Evolutionary conservation across 768 basidiomycete genomes (phyloP), one percentile per base, ranked within the genome.

Genomic region (Tricholoma sp.): DNA sequence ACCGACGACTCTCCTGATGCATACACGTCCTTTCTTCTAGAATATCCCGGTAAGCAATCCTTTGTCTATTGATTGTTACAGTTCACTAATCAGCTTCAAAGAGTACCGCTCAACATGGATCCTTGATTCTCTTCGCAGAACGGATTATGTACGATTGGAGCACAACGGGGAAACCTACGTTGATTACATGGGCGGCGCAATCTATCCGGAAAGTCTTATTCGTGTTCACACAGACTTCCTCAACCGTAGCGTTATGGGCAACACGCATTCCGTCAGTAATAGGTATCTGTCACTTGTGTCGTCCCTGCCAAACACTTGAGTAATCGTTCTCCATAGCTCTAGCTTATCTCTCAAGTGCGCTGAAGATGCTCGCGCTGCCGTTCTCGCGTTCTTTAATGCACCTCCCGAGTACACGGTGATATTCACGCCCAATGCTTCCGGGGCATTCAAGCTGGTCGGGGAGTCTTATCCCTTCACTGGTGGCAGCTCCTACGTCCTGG

Each of bases 171-270:
- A 91, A 72, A 86, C 85, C 8, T 92, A 92, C 57, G 85, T 91
- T 58, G 91, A 93, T 64, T 92, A 88, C 60, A 92, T 92, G 88
- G 91, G 91, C 31, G 89, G 88, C 20, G 81, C 88, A 0, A 74
- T 92, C 33, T 90, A 89, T 60, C 91, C 91, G 10, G 86, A 89
- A 62, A 86, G 84, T 61, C 81, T 93, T 33, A 80, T 92, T 56
- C 79, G 78, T 37, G 80, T 83, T 9, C 88, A 91, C 61, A 76
- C 83, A 39, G 80, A 82, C 50, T 90, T 91, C 65, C 78, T 93
- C 32, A 81, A 76, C 39, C 74, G 72, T 51, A 82, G 70, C 64
- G 76, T 92, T 44, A 78, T 93, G 57, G 91, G 90, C 1, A 92
- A 93, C 67, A 91, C 91, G 1, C 91, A 93, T 68, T 92, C 90